phyloP scores from a whole-genome alignment of 139 green algal genomes.

The Chlorella sp. region DNA sequence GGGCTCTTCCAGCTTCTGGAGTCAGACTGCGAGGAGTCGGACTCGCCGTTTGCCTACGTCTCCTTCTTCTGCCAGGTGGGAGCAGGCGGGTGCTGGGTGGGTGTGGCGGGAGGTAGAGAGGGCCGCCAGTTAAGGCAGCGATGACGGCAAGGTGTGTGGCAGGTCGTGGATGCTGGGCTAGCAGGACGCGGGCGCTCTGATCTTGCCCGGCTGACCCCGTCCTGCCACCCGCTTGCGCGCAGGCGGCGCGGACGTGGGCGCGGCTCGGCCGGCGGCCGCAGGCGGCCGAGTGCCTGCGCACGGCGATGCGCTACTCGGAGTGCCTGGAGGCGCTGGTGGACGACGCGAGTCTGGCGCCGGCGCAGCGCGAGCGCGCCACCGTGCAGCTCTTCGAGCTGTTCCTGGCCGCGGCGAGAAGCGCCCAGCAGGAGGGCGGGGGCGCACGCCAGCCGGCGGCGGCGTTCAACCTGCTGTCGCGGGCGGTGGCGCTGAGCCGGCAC shows the following conservation, averaged over 20 bases:
- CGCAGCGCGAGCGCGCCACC: conserved; percentile 6
- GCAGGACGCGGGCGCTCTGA: not conserved
- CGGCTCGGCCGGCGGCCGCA: not conserved
- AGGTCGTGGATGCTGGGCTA: not conserved
- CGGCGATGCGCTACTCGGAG: conserved; percentile 12
- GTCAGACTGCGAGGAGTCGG: not conserved
- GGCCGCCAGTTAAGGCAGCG: not conserved
- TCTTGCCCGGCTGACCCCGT: not conserved
- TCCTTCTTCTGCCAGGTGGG: not conserved
- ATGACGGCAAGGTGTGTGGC: not conserved
- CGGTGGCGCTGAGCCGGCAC: conserved; percentile 23
- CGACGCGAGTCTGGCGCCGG: not conserved
- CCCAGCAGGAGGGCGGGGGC: conserved; percentile 14
- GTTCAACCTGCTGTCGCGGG: conserved; percentile 30
- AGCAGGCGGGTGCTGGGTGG: not conserved
- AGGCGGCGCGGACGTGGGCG: conserved; percentile 4
- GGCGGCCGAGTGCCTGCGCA: conserved; percentile 6
- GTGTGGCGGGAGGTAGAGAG: not conserved
- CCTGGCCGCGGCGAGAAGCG: not conserved
- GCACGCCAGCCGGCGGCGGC: conserved; percentile 6
- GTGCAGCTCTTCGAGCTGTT: conserved; percentile 29
- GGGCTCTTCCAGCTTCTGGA: conserved; percentile 4
- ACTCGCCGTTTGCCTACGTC: not conserved
- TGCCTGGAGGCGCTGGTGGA: conserved; percentile 22
- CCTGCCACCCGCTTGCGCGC: no score